Evolutionary conservation across 2,329 filamentous ascomycete genomes (phyloP).

Genomic region (Fusarium beomiforme): DNA sequence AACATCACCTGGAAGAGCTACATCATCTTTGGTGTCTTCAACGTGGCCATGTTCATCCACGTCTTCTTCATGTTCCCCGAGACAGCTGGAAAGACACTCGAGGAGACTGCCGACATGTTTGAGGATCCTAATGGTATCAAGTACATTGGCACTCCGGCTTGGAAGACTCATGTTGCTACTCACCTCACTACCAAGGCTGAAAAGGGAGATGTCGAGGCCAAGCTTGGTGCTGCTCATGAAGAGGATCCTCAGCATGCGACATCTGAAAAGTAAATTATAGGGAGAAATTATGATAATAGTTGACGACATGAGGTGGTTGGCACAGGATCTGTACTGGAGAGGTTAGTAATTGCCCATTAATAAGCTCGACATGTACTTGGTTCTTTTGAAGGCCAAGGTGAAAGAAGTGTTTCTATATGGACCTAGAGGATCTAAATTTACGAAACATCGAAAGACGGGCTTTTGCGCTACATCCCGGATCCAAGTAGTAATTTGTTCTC

Average conservation of each 20-base stretch:
- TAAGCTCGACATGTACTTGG: too few species aligned
- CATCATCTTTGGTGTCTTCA: constrained; percentile 36
- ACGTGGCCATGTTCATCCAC: constrained; percentile 33
- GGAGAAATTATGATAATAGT: background rate
- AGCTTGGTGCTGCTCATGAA: constrained; percentile 15
- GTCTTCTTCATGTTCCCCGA: constrained; percentile 59
- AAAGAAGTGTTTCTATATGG: too few species aligned
- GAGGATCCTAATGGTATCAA: constrained; percentile 34
- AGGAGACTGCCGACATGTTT: constrained; percentile 66
- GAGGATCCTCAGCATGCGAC: background rate
- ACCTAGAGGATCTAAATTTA: too few species aligned
- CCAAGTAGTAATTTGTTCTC: too few species aligned
- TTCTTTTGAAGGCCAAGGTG: too few species aligned
- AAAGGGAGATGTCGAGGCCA: constrained; percentile 35
- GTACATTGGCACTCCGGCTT: constrained; percentile 33
- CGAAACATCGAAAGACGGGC: too few species aligned
- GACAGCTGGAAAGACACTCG: constrained; percentile 60
- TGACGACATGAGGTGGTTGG: background rate
- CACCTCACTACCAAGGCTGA: constrained; percentile 17
- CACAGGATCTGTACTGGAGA: background rate
- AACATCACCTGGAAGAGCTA: constrained; percentile 40
- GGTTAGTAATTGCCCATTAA: too few species aligned
- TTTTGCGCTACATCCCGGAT: too few species aligned
- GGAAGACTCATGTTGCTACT: constrained; percentile 33
- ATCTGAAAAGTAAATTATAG: background rate